phyloP scores from a whole-genome alignment of 345 rosid species.

The thale cress (Arabidopsis thaliana) region TAIR10.1 NC_003070.9:29995501-29996000 shows the following conservation, averaged over 20 bases:
- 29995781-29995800: conserved; percentile 65
- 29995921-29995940: conserved; percentile 52
- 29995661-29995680: conserved; percentile 59
- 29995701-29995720: conserved; percentile 83
- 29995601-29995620: conserved; percentile 58
- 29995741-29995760: conserved; percentile 73
- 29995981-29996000: conserved; percentile 58
- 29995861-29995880: neutral
- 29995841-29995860: conserved; percentile 59
- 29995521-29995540: conserved; percentile 23
- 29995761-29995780: conserved; percentile 81
- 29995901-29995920: conserved; percentile 5
- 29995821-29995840: conserved; percentile 65
- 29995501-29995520: conserved; percentile 61
- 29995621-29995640: conserved; percentile 55
- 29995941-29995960: conserved; percentile 64
- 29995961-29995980: conserved; percentile 58
- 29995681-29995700: conserved; percentile 71
- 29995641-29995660: conserved; percentile 59
- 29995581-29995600: conserved; percentile 53
- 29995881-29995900: conserved; percentile 14
- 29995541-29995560: conserved; percentile 4
- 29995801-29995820: conserved; percentile 67
- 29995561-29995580: neutral
- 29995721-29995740: conserved; percentile 62